Evolutionary conservation across 768 basidiomycete genomes (phyloP).

Genomic region (Inosperma sp.): DNA sequence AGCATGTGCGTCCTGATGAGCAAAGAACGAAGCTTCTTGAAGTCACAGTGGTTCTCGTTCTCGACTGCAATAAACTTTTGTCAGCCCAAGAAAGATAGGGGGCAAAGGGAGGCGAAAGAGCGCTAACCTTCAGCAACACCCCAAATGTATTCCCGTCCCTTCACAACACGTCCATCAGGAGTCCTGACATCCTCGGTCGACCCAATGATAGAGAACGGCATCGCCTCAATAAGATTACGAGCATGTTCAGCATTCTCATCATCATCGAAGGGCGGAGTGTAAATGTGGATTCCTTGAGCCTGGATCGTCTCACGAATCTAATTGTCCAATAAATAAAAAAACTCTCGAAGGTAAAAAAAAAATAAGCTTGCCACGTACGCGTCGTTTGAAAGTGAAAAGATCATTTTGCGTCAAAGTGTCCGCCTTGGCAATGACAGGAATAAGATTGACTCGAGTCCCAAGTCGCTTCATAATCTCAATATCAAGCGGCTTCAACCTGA

Average conservation of each 20-base stretch:
- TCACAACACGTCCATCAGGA: slow-evolving; percentile 85
- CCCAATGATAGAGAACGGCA: slow-evolving; percentile 98
- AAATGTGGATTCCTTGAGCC: slow-evolving; percentile 93
- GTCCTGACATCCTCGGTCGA: slow-evolving; percentile 93
- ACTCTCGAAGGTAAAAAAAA: slow-evolving; percentile 4
- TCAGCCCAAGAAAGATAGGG: neutral
- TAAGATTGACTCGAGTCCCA: slow-evolving; percentile 95
- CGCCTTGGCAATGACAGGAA: slow-evolving; percentile 96
- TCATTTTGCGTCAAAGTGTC: slow-evolving; percentile 96
- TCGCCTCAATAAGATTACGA: slow-evolving; percentile 79
- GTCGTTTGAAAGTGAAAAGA: slow-evolving; percentile 86
- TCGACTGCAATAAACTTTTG: slow-evolving; percentile 58
- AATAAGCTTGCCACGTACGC: slow-evolving; percentile 48
- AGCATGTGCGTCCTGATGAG: slow-evolving; percentile 98
- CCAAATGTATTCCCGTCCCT: slow-evolving; percentile 98
- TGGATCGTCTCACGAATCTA: slow-evolving; percentile 85
- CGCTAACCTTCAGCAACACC: slow-evolving; percentile 94
- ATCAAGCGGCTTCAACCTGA: slow-evolving; percentile 90
- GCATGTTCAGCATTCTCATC: slow-evolving; percentile 87
- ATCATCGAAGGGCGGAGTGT: slow-evolving; percentile 92
- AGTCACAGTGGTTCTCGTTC: slow-evolving; percentile 99
- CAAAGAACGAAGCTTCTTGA: slow-evolving; percentile 93
- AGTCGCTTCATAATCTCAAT: slow-evolving; percentile 99
- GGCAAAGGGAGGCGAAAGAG: neutral
- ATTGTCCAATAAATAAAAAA: slow-evolving; percentile 6